Conservation (phyloP, 352 stramenopile genomes). For the Phytopythium cucurbitacearum region DNA sequence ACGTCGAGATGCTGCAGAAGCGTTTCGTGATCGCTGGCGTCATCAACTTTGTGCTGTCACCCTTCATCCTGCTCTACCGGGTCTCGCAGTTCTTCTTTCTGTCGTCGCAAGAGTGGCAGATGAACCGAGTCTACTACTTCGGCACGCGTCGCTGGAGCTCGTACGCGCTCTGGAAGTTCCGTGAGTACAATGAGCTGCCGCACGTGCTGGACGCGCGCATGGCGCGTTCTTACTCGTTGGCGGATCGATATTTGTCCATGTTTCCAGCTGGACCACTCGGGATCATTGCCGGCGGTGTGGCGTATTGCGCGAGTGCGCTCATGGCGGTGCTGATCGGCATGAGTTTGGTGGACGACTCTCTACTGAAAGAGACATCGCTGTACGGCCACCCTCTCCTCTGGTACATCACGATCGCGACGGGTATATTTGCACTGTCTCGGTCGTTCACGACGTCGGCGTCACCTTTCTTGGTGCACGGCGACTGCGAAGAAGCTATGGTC, state of each 20-base stretch:
- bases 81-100: constrained; percentile 96
- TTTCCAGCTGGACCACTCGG: constrained; percentile 90
- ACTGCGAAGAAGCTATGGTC: constrained; percentile 84
- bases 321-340: constrained; percentile 93
- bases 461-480: constrained; percentile 67
- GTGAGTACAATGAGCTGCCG: constrained; percentile 99
- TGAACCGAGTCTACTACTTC: constrained; percentile 90
- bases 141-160: constrained; percentile 93
- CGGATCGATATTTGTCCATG: constrained; percentile 92
- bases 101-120: constrained; percentile 95
- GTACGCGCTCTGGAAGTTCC: constrained; percentile 89
- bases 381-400: constrained; percentile 93
- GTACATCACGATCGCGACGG: constrained; percentile 93
- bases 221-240: constrained; percentile 88
- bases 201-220: constrained; percentile 95
- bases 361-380: constrained; percentile 95
- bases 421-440: constrained; percentile 75
- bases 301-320: constrained; percentile 95
- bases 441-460: constrained; percentile 71
- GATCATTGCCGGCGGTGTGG: constrained; percentile 89
- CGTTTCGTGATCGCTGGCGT: constrained; percentile 93
- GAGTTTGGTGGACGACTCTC: constrained; percentile 93
- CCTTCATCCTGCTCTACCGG: constrained; percentile 97
- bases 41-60: constrained; percentile 93
- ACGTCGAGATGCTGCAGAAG: constrained; percentile 89